Percentiles rank a stretch among this genome's conserved stretches.
phyloP scores from a whole-genome alignment of 441 rosid genomes.

The Heliophila coronopifolia region DNA sequence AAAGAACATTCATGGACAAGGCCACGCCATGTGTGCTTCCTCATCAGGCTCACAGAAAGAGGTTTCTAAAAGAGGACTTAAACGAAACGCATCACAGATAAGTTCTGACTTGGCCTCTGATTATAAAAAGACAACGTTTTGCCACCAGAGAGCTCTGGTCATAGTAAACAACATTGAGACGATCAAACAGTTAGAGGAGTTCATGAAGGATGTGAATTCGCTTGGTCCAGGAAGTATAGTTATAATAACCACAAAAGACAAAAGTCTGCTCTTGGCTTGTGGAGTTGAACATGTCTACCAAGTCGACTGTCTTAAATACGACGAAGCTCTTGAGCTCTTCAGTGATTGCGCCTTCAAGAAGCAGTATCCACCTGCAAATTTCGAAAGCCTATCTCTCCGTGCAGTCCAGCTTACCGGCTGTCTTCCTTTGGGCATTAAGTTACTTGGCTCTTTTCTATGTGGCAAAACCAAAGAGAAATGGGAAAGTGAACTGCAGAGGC shows the following conservation, averaged over 20 bases:
- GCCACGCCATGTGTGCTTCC: background rate
- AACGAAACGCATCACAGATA: background rate
- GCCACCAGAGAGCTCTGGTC: background rate
- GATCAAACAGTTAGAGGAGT: constrained; percentile 5
- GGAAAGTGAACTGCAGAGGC: constrained; percentile 4
- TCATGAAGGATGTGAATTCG: background rate
- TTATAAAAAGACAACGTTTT: background rate
- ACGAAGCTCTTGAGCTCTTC: constrained; percentile 25
- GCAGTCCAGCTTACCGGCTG: constrained; percentile 13
- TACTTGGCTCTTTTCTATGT: constrained; percentile 11
- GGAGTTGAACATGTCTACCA: background rate
- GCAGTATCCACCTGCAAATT: background rate
- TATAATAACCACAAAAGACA: constrained; percentile 24
- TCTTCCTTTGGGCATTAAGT: constrained; percentile 27
- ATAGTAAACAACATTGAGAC: background rate
- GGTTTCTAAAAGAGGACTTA: background rate
- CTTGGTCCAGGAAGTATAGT: constrained; percentile 24
- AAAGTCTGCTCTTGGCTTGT: background rate
- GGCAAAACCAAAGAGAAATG: background rate
- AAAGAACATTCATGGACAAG: background rate
- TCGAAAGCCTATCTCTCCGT: background rate
- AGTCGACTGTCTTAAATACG: background rate
- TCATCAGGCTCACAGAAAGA: no score
- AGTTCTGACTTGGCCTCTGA: background rate
- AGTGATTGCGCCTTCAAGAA: constrained; percentile 10